A percentile compares a stretch with the other conserved stretches of the same genome.
Conservation (phyloP, 2,329 filamentous ascomycete species). For the Uncinocarpus reesii region DNA sequence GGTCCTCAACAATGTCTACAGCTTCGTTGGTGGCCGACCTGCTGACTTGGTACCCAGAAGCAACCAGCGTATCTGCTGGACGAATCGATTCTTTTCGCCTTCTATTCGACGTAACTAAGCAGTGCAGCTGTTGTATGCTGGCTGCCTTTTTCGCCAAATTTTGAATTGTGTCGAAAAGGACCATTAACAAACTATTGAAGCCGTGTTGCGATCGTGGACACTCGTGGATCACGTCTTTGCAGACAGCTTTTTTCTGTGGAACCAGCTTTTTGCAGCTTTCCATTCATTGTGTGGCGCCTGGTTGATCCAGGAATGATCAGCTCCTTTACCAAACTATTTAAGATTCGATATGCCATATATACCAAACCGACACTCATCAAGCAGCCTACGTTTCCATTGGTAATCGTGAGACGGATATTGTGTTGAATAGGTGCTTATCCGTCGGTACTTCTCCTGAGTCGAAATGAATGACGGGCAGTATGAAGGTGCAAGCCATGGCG, state of each 20-base stretch:
- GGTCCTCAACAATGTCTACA: background rate
- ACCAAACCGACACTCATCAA: background rate
- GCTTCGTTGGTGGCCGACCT: background rate
- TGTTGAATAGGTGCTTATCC: background rate
- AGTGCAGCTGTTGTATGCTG: background rate
- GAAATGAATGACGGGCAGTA: constrained; percentile 9
- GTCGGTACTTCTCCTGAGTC: background rate
- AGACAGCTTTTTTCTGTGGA: no score
- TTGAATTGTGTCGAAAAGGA: no score
- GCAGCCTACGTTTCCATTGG: background rate
- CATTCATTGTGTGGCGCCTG: background rate
- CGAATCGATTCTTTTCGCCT: constrained; percentile 3
- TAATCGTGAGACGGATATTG: background rate
- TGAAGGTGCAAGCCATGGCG: constrained; percentile 2
- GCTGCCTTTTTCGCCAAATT: no score
- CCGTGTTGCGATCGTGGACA: background rate
- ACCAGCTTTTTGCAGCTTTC: background rate
- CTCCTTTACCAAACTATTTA: background rate
- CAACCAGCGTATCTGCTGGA: background rate
- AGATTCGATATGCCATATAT: constrained; percentile 9
- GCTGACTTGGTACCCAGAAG: constrained; percentile 5
- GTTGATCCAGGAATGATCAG: background rate
- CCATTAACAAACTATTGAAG: background rate
- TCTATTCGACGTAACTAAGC: background rate
- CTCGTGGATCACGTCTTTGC: background rate